phyloP scores from a whole-genome alignment of 1,284 basidiomycete species.

The Cryptococcus amylolentus region DNA sequence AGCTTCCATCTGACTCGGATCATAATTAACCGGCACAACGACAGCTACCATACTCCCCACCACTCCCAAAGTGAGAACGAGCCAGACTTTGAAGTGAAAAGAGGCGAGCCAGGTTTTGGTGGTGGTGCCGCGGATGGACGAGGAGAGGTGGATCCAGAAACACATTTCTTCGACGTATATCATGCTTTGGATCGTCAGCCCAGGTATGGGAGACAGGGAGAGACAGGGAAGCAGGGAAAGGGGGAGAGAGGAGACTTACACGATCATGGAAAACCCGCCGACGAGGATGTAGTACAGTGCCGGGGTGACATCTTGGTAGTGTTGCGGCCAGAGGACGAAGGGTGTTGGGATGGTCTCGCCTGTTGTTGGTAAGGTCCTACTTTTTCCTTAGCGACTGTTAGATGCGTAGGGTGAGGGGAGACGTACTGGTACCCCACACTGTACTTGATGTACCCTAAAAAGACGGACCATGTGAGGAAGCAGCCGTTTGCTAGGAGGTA shows the following conservation, averaged over 20 bases:
- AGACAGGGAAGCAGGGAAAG: no score
- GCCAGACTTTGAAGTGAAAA: conserved; percentile 11
- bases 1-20: not conserved
- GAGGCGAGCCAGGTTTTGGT: conserved; percentile 6
- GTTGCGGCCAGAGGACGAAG: conserved; percentile 3
- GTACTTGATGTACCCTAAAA: conserved; percentile 12
- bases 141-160: conserved; percentile 11
- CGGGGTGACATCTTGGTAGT: conserved; percentile 1
- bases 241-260: no score
- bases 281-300: conserved; percentile 9
- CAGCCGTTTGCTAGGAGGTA: conserved; percentile 1
- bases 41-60: not conserved
- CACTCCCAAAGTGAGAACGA: not conserved
- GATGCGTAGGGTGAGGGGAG: not conserved
- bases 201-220: no score
- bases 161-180: conserved; percentile 5
- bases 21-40: not conserved
- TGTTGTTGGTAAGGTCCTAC: not conserved
- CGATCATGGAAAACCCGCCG: conserved; percentile 3
- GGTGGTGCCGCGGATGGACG: conserved; percentile 8
- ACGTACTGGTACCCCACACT: conserved; percentile 5
- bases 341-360: conserved; percentile 1
- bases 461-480: conserved; percentile 6
- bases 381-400: no score
- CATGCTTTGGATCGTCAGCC: no score